phyloP scores from a whole-genome alignment of 202 grass and related monocot species.

The Musa balbisiana region DNA sequence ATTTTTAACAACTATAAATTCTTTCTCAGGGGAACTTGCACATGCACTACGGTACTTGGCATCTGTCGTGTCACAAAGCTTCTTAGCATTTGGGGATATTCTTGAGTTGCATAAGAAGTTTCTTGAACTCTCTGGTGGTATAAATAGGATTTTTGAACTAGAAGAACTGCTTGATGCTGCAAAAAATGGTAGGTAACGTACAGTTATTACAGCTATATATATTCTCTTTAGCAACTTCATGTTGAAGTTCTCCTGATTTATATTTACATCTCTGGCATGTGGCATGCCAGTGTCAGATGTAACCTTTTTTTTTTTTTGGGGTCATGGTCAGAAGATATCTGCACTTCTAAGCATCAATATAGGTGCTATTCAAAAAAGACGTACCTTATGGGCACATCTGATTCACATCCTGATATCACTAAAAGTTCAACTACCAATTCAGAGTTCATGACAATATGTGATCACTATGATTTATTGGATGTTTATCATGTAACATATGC shows the following conservation, averaged over 20 bases:
- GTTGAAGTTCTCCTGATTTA: neutral
- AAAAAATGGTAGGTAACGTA: constrained; percentile 59
- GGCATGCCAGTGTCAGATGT: neutral
- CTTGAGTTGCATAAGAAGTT: constrained; percentile 94
- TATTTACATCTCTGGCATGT: neutral
- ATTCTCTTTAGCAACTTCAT: constrained; percentile 1
- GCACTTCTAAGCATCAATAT: too few species aligned
- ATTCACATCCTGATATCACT: too few species aligned
- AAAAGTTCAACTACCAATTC: too few species aligned
- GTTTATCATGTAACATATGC: too few species aligned
- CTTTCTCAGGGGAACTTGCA: constrained; percentile 72
- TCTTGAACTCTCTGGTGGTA: constrained; percentile 93
- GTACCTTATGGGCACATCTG: too few species aligned
- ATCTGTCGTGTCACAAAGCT: constrained; percentile 98
- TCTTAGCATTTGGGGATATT: constrained; percentile 95
- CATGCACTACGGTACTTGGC: constrained; percentile 94
- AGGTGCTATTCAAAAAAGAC: too few species aligned
- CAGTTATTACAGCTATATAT: neutral
- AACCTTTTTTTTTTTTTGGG: too few species aligned
- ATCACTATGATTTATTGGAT: too few species aligned
- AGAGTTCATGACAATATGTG: too few species aligned
- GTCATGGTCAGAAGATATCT: too few species aligned
- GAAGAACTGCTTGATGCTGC: constrained; percentile 63
- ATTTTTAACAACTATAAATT: constrained; percentile 18
- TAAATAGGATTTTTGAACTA: constrained; percentile 92